Evolutionary conservation across 257 asterid genomes (phyloP).

Genomic region (Asclepias syriaca): DNA sequence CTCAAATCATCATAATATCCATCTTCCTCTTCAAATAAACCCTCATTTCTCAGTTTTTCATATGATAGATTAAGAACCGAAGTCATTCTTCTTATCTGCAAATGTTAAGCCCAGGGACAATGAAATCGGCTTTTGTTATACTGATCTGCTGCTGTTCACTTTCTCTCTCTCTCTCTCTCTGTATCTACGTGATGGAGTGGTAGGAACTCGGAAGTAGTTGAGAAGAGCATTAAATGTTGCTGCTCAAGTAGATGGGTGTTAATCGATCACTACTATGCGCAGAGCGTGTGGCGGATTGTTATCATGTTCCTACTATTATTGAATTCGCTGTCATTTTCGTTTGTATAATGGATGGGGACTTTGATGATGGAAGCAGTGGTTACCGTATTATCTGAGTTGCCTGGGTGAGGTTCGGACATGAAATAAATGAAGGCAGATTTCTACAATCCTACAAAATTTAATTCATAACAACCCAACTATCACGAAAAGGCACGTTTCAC

Average conservation of each 20-base stretch:
- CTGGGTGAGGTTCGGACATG: too few species aligned
- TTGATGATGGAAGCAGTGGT: too few species aligned
- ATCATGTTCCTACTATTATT: not conserved
- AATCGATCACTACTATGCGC: too few species aligned
- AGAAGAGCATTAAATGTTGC: constrained; percentile 2
- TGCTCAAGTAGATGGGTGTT: not conserved
- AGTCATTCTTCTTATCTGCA: not conserved
- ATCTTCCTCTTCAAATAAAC: constrained; percentile 31
- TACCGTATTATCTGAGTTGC: too few species aligned
- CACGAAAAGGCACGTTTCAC: too few species aligned
- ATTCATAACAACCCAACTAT: too few species aligned
- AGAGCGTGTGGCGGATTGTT: not conserved
- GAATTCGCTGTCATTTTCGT: not conserved
- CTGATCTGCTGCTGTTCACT: too few species aligned
- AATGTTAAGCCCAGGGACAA: not conserved
- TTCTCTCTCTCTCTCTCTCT: too few species aligned
- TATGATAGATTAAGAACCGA: constrained; percentile 31
- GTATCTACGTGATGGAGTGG: too few species aligned
- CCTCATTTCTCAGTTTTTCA: constrained; percentile 41
- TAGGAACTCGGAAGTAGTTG: not conserved
- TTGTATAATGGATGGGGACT: too few species aligned
- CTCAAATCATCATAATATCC: constrained; percentile 11
- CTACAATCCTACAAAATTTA: too few species aligned
- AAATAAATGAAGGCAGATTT: too few species aligned
- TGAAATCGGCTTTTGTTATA: not conserved